Evolutionary conservation across 2,329 filamentous ascomycete genomes (phyloP).

Genomic region (Cladosporium colombiae): DNA sequence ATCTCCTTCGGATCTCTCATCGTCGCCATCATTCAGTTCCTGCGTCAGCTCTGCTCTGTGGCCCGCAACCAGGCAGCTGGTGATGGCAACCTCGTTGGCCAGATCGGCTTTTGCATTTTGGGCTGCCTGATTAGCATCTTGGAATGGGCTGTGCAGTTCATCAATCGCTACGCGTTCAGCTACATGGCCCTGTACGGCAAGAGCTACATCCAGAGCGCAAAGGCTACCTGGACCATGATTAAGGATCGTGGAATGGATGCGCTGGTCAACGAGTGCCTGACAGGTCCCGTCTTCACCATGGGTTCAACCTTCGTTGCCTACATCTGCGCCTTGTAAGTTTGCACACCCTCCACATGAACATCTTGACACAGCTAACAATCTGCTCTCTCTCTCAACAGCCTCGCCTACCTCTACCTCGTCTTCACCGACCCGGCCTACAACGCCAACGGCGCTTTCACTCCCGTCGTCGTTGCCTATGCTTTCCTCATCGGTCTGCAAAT

Average conservation of each 20-base stretch:
- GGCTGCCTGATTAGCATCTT: conserved; percentile 75
- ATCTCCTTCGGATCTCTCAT: conserved; percentile 84
- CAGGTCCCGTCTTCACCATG: conserved; percentile 51
- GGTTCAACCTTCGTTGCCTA: conserved; percentile 83
- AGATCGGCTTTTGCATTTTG: conserved; percentile 71
- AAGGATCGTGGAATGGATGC: conserved; percentile 89
- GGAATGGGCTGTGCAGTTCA: conserved; percentile 82
- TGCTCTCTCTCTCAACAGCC: conserved; percentile 24
- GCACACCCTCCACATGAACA: neutral
- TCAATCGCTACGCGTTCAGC: conserved; percentile 69
- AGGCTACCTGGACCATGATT: conserved; percentile 72
- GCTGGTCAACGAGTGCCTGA: conserved; percentile 83
- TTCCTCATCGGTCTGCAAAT: conserved; percentile 92
- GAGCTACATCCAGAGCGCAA: conserved; percentile 80
- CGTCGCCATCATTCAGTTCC: conserved; percentile 81
- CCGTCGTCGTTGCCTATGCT: conserved; percentile 77
- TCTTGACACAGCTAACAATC: neutral
- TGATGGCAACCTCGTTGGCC: conserved; percentile 68
- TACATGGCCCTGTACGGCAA: conserved; percentile 94
- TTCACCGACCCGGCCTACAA: conserved; percentile 84
- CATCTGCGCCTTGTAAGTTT: conserved; percentile 64
- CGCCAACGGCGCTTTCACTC: conserved; percentile 64
- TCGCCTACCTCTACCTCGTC: conserved; percentile 83
- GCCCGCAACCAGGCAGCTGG: conserved; percentile 65
- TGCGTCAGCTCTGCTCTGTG: conserved; percentile 80